Evolutionary conservation across 441 rosid species (phyloP), one percentile per base, ranked within the genome.

Genomic region (Manihot esculenta): DNA sequence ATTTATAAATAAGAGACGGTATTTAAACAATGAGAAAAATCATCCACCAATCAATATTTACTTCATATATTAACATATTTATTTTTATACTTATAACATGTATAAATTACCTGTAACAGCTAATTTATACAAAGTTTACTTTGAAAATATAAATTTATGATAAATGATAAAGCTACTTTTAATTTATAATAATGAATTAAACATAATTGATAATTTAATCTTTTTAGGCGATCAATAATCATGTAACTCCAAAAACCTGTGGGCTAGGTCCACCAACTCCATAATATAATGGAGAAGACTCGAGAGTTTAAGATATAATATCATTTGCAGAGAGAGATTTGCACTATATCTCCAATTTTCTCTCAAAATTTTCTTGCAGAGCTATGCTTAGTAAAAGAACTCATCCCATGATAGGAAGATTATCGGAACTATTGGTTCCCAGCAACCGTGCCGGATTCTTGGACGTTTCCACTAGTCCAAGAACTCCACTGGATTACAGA

Each of bases 381-480:
- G 50, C 7, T 14, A 73, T 73, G 71, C 18, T 73, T 1, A 41
- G 53, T 55, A 81, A 69, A 42, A 77, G 81, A 79, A 76, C 73
- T 49, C 77, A 80, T 26, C 85, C 80, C 10, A 61, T 79, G 77
- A 84, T 84, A 70, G 83, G 78, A 7, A 80, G 78, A 64, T 51
- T 88, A 48, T 78, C 88, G 24, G 86, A 78, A 66, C 62, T 85
- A 23, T 53, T 86, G 51, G 76, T 82, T 21, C 58, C 84, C 30
- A 82, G 83, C 48, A 74, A 78, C 78, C 74, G 78, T 1, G 55
- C 77, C 44, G 64, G 80, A 7, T 65, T 71, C 42, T 7, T 55
- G 42, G 83, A 77, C 2, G 72, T 35, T 7, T 74, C 41, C 44
- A 35, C 77, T 3, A 84, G 88, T 60, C 87, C 89, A 17, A 76